Evolutionary conservation across 2,329 filamentous ascomycete species (phyloP), one percentile per base, ranked within the genome.

Genomic region (Botryotinia convoluta): DNA sequence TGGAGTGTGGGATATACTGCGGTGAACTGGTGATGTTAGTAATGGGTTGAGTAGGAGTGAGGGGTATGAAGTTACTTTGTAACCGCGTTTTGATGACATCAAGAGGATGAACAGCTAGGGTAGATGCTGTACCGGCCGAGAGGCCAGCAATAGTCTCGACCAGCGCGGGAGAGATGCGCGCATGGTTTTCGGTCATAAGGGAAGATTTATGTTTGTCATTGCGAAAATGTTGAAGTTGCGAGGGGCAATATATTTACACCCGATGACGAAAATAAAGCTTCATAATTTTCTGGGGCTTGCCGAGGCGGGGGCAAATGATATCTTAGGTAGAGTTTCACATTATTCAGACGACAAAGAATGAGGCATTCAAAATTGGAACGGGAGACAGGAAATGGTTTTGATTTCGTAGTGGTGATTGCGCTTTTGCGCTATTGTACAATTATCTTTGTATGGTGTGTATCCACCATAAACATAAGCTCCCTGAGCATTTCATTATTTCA

Each of bases 1-100:
- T 44, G 83, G 80, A 32, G 83, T 79, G 42, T 83, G 76, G 61
- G 81, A 79, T 73, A 81, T 81, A 78, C 82, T 86, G 74, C 86
- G 86, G 77, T 89, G 84, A 77, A 90, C 88, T 88, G 35, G 60
- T 42, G n/a, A 1, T 74, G 76, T 74, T 68, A 64, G 63, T 1
- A 44, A 42, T 32, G 10, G n/a, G 48, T n/a, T 20, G 44, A 44
- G n/a, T 83, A 77, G 88, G 85, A 85, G 42, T 42, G 35, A 48
- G 45, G 42, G 72, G 73, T 48, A 42, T 48, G 29, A 44, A 51
- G 39, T 84, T 84, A 94, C 93, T 91, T 85, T 99, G 96, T 81
- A 99, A 90, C 76, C 96, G 92, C 75, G 95, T 98, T 87, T 99
- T 99, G 81, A 98, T 91, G 76, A 99, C 91, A 84, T 99, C 96